Base-by-base conservation (phyloP, 495 filamentous ascomycete species). In the Podospora didyma region DNA sequence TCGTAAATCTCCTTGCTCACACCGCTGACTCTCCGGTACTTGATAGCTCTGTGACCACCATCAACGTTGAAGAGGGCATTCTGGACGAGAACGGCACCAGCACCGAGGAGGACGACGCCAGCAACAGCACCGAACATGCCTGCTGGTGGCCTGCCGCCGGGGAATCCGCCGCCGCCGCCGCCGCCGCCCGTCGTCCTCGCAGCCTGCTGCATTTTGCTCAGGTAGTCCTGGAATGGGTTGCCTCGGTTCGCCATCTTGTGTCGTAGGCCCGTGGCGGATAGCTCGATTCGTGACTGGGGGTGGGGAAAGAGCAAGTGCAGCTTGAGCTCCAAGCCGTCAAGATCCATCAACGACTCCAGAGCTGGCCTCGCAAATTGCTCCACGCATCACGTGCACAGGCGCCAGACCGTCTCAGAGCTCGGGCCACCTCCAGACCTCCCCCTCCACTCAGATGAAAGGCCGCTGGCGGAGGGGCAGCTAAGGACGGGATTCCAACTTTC, bases 61-160 rank as follows among this genome's bases (percentile, higher is more conserved):
- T 98, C 94, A 61, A 98, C 94, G 84, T 98, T 98, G 83, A 97
- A 98, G 3, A 98, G 86, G 31, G 92, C 82, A 78, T 92, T 93
- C 64, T 90, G 92, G 16, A 86, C 72, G n/a, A 87, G 72, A 14
- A 84, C 73, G 49, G 73, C 73, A 42, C 84, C 89, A 61, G 88
- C 82, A 60, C 82, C 87, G 20, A 96, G 56, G 49, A 83, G 78
- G 44, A 73, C 76, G 7, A 77, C 31, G 21, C 64, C 73, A 22
- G 52, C 69, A 28, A 70, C 49, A 44, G 54, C 75, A 60, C 60
- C 74, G 34, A 59, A 58, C 12, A 64, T n/a, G 22, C 56, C 58
- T 49, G 69, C 19, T 28, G 61, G 68, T 4, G 67, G 69, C 35
- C 69, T 67, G 50, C 73, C 71, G 45, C 74, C 73, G 37, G 69